These are phyloP conservation scores for Eucalyptus viminalis DNA, from an alignment of 345 rosid genomes.

Conservation along the genomic window DNA sequence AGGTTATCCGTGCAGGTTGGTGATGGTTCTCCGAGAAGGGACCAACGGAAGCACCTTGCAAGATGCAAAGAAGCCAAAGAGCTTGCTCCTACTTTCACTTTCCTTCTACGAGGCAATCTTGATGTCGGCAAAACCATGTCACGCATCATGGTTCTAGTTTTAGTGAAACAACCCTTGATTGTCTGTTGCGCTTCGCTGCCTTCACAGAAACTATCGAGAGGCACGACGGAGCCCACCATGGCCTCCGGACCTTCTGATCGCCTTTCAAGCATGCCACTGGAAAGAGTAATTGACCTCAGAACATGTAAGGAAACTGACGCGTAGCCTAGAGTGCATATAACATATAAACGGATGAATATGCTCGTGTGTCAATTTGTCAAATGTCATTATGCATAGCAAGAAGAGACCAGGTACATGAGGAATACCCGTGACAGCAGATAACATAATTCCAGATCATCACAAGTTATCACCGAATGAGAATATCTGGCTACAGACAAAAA, in stretches of 20 bases:
- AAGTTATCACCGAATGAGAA: background rate
- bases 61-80: background rate
- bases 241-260: conserved; percentile 83
- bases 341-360: background rate
- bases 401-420: background rate
- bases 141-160: conserved; percentile 80
- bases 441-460: background rate
- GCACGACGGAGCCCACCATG: conserved; percentile 98
- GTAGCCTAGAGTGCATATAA: background rate
- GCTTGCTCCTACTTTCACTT: background rate
- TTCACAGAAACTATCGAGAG: conserved; percentile 65
- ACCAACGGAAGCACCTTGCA: background rate
- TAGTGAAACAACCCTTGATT: conserved; percentile 82
- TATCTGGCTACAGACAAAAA: background rate
- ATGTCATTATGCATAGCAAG: background rate
- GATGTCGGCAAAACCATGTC: background rate
- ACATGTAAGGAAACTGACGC: background rate
- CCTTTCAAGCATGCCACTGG: conserved; percentile 96
- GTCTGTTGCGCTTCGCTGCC: conserved; percentile 83
- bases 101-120: background rate
- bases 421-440: background rate
- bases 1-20: background rate
- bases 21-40: background rate
- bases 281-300: background rate
- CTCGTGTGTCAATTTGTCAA: background rate